These are phyloP conservation scores for Pichia membranifaciens DNA, from an alignment of 805 yeast genomes.

Conservation along the genomic window DNA sequence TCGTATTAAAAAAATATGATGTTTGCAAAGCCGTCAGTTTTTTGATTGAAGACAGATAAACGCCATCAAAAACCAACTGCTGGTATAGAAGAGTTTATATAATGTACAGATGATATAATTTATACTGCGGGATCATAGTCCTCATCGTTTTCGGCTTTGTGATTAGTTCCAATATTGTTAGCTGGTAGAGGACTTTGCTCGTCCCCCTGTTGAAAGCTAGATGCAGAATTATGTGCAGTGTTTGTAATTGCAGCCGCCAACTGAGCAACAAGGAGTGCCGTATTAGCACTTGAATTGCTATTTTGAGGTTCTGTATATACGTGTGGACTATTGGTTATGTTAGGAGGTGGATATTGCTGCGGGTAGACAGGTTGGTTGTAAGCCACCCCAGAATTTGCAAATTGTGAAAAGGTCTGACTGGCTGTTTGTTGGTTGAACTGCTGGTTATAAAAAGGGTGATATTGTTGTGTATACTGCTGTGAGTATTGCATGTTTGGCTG, in stretches of 20 bases:
- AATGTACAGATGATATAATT: background rate
- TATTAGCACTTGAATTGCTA: background rate
- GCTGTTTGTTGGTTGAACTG: conserved; percentile 3
- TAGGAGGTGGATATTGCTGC: conserved; percentile 4
- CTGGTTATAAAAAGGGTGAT: conserved; percentile 7
- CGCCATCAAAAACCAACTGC: background rate
- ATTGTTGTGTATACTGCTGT: conserved; percentile 6
- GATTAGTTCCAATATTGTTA: background rate
- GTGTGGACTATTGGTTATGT: background rate
- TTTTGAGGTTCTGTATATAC: no score
- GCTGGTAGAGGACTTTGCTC: background rate
- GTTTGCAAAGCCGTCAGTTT: no score
- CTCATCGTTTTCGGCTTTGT: conserved; percentile 13
- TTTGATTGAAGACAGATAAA: no score
- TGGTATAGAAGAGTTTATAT: background rate
- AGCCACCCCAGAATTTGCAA: background rate
- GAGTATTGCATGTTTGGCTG: background rate
- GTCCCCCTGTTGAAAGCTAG: background rate
- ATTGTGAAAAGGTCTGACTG: conserved; percentile 1
- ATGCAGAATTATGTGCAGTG: conserved; percentile 3
- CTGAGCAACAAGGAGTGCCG: conserved; percentile 15
- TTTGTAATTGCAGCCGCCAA: conserved; percentile 9
- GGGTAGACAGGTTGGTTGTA: conserved; percentile 3
- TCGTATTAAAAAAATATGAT: no score
- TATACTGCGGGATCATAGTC: conserved; percentile 20